Evolutionary conservation across 139 green algal species (phyloP).

Genomic region (Micractinium conductrix): DNA sequence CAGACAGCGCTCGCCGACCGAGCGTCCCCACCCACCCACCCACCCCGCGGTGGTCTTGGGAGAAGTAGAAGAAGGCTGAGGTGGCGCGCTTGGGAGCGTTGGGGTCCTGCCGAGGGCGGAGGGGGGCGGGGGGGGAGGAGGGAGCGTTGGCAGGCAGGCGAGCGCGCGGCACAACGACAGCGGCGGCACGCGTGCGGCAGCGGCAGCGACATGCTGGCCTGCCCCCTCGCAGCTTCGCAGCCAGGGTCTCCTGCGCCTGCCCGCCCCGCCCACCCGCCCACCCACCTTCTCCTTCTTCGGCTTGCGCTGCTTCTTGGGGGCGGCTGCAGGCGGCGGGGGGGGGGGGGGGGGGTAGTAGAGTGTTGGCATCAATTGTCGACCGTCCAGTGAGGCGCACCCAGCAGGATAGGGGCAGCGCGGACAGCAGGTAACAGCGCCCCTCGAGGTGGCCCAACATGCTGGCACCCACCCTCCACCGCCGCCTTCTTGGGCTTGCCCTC

Average conservation of each 20-base stretch:
- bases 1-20: too few relatives aligned
- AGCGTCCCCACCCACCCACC: too few relatives aligned
- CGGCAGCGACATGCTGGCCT: too few relatives aligned
- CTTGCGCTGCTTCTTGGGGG: slow-evolving; percentile 32
- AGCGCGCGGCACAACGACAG: neutral
- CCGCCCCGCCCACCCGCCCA: neutral
- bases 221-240: too few relatives aligned
- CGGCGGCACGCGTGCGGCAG: too few relatives aligned
- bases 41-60: slow-evolving; percentile 70
- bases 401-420: too few relatives aligned
- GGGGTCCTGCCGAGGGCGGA: slow-evolving; percentile 48
- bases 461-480: slow-evolving; percentile 7
- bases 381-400: too few relatives aligned
- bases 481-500: slow-evolving; percentile 41
- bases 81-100: slow-evolving; percentile 90
- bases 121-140: neutral
- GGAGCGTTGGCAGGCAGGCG: neutral
- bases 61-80: slow-evolving; percentile 92
- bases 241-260: too few relatives aligned
- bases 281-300: slow-evolving; percentile 49
- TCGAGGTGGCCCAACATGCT: too few relatives aligned
- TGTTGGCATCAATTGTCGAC: neutral
- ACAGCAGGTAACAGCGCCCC: too few relatives aligned
- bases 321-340: neutral
- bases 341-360: neutral